These are phyloP conservation scores for Bruguiera hainesii DNA, from an alignment of 441 rosid species.

Conservation along the genomic window DNA sequence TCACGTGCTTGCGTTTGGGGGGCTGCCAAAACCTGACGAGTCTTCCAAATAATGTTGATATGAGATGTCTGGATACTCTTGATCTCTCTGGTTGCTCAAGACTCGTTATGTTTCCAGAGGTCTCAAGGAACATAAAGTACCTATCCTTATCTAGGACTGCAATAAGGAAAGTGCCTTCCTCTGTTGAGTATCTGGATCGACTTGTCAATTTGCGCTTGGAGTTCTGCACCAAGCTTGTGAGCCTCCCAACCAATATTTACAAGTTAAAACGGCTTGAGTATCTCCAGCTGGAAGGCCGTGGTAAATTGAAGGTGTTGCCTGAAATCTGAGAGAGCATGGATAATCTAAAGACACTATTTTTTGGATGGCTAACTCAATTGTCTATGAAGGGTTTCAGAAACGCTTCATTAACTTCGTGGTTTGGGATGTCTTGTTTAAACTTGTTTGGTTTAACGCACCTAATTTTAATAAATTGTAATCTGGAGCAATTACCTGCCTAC, in stretches of 20 bases:
- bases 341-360: not conserved
- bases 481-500: too few relatives aligned
- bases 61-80: conserved; percentile 27
- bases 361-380: not conserved
- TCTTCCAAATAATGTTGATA: conserved; percentile 19
- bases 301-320: conserved; percentile 3
- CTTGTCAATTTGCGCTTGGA: not conserved
- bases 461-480: too few relatives aligned
- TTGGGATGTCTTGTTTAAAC: too few relatives aligned
- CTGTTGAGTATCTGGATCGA: not conserved
- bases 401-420: too few relatives aligned
- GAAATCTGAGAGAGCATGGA: conserved; percentile 16
- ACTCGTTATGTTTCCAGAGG: conserved; percentile 10
- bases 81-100: conserved; percentile 26
- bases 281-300: not conserved
- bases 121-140: not conserved
- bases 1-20: conserved; percentile 11
- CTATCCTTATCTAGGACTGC: conserved; percentile 16
- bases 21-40: conserved; percentile 15
- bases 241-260: not conserved
- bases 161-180: conserved; percentile 19
- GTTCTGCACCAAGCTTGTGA: not conserved
- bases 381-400: not conserved
- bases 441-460: too few relatives aligned
- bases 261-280: not conserved